These are phyloP conservation scores for Sarocladium oryzae DNA, from an alignment of 2,329 filamentous ascomycete genomes.

Conservation along the genomic window DNA sequence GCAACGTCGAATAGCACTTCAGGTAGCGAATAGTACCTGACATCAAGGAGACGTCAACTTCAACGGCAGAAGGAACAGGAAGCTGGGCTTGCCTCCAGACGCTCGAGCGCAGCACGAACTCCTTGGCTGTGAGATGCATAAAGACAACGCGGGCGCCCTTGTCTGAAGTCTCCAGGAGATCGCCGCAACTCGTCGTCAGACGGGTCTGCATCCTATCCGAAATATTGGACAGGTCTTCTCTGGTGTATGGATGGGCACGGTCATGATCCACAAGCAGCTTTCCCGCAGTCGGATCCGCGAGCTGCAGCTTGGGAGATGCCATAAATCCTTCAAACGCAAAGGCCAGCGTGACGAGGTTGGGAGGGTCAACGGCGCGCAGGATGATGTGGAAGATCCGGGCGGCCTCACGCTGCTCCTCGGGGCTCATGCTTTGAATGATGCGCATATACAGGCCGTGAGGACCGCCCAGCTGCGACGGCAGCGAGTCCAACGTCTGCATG, in stretches of 20 bases:
- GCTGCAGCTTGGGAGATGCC: constrained; percentile 5
- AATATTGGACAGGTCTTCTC: not conserved
- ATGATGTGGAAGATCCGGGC: constrained; percentile 8
- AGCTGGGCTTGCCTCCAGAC: constrained; percentile 4
- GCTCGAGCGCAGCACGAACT: constrained; percentile 2
- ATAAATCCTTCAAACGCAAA: constrained; percentile 8
- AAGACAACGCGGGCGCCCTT: constrained; percentile 6
- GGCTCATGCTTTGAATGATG: constrained; percentile 8
- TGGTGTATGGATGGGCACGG: constrained; percentile 1
- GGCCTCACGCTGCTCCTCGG: constrained; percentile 1
- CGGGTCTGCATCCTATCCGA: not conserved
- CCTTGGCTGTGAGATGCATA: constrained; percentile 8
- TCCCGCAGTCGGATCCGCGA: constrained; percentile 1
- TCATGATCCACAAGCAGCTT: constrained; percentile 2
- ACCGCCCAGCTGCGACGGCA: constrained; percentile 2
- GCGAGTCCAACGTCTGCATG: not conserved
- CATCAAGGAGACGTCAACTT: constrained; percentile 4
- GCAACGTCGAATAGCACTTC: constrained; percentile 6
- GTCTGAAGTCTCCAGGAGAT: constrained; percentile 1
- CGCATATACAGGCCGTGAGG: constrained; percentile 5
- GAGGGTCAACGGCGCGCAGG: not conserved
- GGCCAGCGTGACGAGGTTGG: constrained; percentile 5
- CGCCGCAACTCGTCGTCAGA: constrained; percentile 1
- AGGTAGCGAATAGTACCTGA: constrained; percentile 6
- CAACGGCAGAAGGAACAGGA: not conserved